Evolutionary conservation across 805 yeast genomes (phyloP), one percentile per base, ranked within the genome.

Genomic region (Metschnikowia proteae): DNA sequence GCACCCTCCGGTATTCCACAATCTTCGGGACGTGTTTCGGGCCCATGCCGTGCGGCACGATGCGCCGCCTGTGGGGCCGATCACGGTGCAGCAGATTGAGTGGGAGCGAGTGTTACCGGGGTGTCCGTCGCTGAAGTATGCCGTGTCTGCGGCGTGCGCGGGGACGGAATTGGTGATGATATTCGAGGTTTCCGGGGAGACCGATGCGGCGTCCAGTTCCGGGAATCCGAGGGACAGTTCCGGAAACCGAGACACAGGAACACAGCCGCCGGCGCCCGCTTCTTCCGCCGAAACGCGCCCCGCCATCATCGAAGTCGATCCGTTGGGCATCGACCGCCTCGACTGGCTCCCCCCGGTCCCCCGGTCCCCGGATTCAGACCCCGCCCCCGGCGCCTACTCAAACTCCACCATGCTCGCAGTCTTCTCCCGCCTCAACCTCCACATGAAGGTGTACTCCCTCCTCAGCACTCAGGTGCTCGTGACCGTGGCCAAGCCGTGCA

Each of bases 351-450:
- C 23, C 42, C 22, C 28, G 30, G 36, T 30, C 8, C 42, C 32
- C 5, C 33, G 10, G 6, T n/a, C 33, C 33, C 33, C 33, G 33
- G 33, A 31, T 1, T n/a, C 17, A 13, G 22, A 33, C 25, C 40
- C 11, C 47, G 45, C 34, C 11, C 44, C 31, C 6, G 56, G 73
- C 0, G 68, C 68, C 11, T 70, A 71, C 53, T 27, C 43, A 11
- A 69, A 71, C 50, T 56, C 65, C 31, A 63, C 61, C 32, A 75
- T 72, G 49, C 37, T 73, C 23, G 61, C 64, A 3, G 54, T 71
- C 4, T 70, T 62, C 49, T 60, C 72, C 8, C 57, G 58, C 28
- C 47, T 55, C 25, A 44, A 55, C 23, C 56, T 72, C 8, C 62
- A 63, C 30, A 60, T 61, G 10, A 66, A 65, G 40, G 57, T 71